Percentiles rank a stretch among this genome's conserved stretches.
These are phyloP conservation scores for Glomus cerebriforme DNA, from an alignment of 192 early-diverging fungal genomes.

Conservation along the genomic window DNA sequence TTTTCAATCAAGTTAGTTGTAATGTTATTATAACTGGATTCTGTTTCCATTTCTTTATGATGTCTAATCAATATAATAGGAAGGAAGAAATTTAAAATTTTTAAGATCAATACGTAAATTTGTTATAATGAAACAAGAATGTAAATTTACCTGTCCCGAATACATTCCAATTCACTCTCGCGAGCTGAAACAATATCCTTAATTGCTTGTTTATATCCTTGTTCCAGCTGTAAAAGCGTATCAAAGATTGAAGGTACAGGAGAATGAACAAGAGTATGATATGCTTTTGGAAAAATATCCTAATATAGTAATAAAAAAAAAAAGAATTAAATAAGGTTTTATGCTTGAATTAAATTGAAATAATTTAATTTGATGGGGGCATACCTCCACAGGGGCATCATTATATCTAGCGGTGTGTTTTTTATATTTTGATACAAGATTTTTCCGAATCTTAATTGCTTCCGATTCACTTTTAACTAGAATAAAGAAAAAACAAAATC, in stretches of 20 bases:
- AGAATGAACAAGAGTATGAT: slow-evolving; percentile 59
- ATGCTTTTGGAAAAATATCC: slow-evolving; percentile 61
- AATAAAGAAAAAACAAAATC: neutral
- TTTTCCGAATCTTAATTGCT: neutral
- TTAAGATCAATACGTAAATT: too few species aligned
- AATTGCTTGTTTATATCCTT: slow-evolving; percentile 51
- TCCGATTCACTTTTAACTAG: neutral
- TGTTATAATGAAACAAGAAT: too few species aligned
- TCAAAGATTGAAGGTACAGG: slow-evolving; percentile 58
- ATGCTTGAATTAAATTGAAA: neutral
- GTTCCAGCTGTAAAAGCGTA: slow-evolving; percentile 56
- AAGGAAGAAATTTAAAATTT: neutral
- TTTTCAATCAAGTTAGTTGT: neutral
- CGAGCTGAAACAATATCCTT: slow-evolving; percentile 41
- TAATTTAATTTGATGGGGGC: neutral
- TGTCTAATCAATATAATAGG: neutral
- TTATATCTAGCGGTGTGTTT: slow-evolving; percentile 19
- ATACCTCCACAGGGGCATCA: slow-evolving; percentile 18
- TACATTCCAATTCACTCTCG: slow-evolving; percentile 38
- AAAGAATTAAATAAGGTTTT: neutral
- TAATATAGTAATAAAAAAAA: slow-evolving; percentile 21
- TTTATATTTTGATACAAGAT: slow-evolving; percentile 21
- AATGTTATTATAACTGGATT: neutral
- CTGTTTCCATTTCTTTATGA: neutral
- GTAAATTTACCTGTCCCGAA: slow-evolving; percentile 36